phyloP scores from a whole-genome alignment of 2,329 filamentous ascomycete genomes.

The Penicillium hordei region DNA sequence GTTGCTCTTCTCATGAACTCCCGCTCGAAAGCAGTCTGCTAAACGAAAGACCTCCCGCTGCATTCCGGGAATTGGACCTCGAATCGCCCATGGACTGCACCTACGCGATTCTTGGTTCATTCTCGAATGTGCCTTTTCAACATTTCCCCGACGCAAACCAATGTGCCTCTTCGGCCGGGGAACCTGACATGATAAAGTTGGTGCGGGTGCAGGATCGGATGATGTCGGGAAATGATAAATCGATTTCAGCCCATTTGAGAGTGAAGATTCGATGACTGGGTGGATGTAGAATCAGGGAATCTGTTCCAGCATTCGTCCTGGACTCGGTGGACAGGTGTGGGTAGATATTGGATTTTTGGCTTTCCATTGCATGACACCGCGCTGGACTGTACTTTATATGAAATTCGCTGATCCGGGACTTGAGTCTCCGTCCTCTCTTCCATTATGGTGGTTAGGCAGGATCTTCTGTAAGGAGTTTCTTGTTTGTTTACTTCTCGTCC shows the following conservation, averaged over 20 bases:
- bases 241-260: constrained; percentile 19
- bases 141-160: constrained; percentile 5
- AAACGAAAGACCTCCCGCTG: constrained; percentile 31
- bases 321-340: constrained; percentile 21
- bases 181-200: constrained; percentile 12
- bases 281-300: constrained; percentile 23
- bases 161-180: constrained; percentile 3
- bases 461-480: constrained; percentile 9
- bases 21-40: constrained; percentile 70
- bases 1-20: constrained; percentile 99
- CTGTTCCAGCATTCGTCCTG: constrained; percentile 10
- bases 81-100: constrained; percentile 13
- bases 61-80: constrained; percentile 11
- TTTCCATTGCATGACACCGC: constrained; percentile 29
- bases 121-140: constrained; percentile 9
- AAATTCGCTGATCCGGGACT: constrained; percentile 18
- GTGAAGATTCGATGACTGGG: constrained; percentile 15
- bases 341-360: constrained; percentile 28
- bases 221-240: constrained; percentile 22
- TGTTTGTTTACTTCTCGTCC: constrained; percentile 4
- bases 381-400: constrained; percentile 31
- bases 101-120: constrained; percentile 6
- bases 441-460: constrained; percentile 3
- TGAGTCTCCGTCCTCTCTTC: constrained; percentile 11
- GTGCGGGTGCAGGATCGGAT: constrained; percentile 16